Percentiles rank a stretch among this genome's conserved stretches.
phyloP scores from a whole-genome alignment of 345 rosid genomes.

The Turritis glabra region DNA sequence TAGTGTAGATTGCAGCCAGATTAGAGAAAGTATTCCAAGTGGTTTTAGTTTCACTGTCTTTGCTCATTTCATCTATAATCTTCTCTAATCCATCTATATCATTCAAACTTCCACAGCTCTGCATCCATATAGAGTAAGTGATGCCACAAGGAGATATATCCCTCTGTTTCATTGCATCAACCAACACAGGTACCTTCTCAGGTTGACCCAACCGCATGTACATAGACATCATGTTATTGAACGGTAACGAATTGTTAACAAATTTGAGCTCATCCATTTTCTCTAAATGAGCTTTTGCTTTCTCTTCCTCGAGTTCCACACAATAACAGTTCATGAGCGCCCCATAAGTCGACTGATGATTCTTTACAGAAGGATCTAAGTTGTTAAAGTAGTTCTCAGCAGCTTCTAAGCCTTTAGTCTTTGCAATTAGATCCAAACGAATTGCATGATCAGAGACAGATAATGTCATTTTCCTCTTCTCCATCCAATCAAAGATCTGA shows the following conservation, averaged over 20 bases:
- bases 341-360: slow-evolving; percentile 47
- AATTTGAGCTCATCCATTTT: slow-evolving; percentile 55
- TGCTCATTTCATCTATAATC: slow-evolving; percentile 45
- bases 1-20: slow-evolving; percentile 63
- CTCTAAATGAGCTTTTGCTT: slow-evolving; percentile 57
- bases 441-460: slow-evolving; percentile 51
- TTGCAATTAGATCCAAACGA: slow-evolving; percentile 63
- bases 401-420: slow-evolving; percentile 55
- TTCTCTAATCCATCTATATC: slow-evolving; percentile 47
- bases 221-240: slow-evolving; percentile 59
- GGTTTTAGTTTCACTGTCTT: slow-evolving; percentile 32
- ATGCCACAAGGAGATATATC: slow-evolving; percentile 33
- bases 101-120: slow-evolving; percentile 51
- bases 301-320: slow-evolving; percentile 48
- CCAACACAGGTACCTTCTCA: slow-evolving; percentile 56
- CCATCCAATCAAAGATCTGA: slow-evolving; percentile 84
- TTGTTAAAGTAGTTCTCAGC: slow-evolving; percentile 58
- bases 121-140: slow-evolving; percentile 63
- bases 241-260: slow-evolving; percentile 44
- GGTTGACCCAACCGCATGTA: slow-evolving; percentile 62
- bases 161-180: slow-evolving; percentile 56
- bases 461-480: slow-evolving; percentile 58
- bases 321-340: slow-evolving; percentile 73
- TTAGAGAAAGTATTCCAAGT: slow-evolving; percentile 58
- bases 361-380: slow-evolving; percentile 47